phyloP scores from a whole-genome alignment of 768 basidiomycete genomes.

The Macrolepiota albuminosa region DNA sequence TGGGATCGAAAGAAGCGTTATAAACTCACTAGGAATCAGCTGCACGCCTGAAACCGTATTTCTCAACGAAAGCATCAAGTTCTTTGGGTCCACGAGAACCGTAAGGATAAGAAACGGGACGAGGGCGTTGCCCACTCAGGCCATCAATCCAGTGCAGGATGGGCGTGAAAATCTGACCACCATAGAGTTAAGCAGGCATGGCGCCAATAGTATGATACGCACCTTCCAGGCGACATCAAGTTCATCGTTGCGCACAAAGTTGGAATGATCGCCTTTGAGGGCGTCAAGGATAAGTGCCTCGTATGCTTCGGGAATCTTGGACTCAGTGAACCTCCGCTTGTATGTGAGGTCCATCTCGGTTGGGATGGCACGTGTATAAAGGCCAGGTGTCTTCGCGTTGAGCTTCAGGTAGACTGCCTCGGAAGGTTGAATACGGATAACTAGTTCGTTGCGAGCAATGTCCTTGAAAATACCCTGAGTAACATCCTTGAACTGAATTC shows the following conservation, averaged over 20 bases:
- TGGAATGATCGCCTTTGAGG: conserved; percentile 96
- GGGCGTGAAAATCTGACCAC: conserved; percentile 80
- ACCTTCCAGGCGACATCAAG: conserved; percentile 98
- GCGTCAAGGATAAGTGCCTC: conserved; percentile 94
- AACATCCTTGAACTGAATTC: conserved; percentile 97
- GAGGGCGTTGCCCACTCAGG: conserved; percentile 57
- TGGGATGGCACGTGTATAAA: conserved; percentile 85
- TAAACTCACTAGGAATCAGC: conserved; percentile 66
- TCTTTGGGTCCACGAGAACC: conserved; percentile 93
- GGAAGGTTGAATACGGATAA: conserved; percentile 93
- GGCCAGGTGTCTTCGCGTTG: conserved; percentile 92
- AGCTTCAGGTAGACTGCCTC: conserved; percentile 97
- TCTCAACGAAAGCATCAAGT: conserved; percentile 68
- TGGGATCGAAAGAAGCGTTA: neutral
- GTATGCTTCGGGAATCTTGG: conserved; percentile 94
- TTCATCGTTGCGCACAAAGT: conserved; percentile 98
- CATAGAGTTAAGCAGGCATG: neutral
- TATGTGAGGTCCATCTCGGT: conserved; percentile 99
- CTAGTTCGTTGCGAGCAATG: conserved; percentile 94
- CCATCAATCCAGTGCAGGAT: conserved; percentile 97
- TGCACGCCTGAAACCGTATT: conserved; percentile 74
- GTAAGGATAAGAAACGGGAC: conserved; percentile 78
- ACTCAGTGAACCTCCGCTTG: conserved; percentile 88
- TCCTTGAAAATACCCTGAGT: conserved; percentile 96
- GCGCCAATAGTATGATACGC: conserved; percentile 17